A percentile compares a stretch with the other conserved stretches of the same genome.
Evolutionary conservation across 805 yeast genomes (phyloP).

Genomic region (Schizosaccharomyces cryophilus): DNA sequence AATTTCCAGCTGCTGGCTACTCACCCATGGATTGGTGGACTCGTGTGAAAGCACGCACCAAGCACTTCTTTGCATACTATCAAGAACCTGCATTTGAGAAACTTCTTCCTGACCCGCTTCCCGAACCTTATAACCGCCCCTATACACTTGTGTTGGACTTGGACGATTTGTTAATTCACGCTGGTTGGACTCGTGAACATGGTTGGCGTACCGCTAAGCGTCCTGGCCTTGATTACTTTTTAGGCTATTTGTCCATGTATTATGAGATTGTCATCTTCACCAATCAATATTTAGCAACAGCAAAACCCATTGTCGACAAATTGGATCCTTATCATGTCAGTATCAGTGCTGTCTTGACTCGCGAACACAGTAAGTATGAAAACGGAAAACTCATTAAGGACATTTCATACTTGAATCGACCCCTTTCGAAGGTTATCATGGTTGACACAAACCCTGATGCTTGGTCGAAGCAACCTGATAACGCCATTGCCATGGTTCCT

Average conservation of each 20-base stretch:
- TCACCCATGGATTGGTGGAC: conserved; percentile 37
- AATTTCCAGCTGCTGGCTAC: conserved; percentile 39
- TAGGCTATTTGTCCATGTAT: conserved; percentile 82
- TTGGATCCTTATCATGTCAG: conserved; percentile 84
- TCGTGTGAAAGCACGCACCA: conserved; percentile 46
- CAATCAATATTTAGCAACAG: conserved; percentile 60
- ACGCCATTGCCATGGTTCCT: conserved; percentile 59
- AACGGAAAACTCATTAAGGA: conserved; percentile 83
- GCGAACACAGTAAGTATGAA: conserved; percentile 74
- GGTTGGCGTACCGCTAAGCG: conserved; percentile 99
- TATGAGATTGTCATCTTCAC: conserved; percentile 86
- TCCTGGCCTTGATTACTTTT: conserved; percentile 91
- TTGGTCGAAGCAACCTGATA: conserved; percentile 69
- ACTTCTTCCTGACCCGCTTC: conserved; percentile 79
- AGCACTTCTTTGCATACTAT: conserved; percentile 56
- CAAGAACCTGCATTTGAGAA: conserved; percentile 86
- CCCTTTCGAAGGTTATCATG: conserved; percentile 51
- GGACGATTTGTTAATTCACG: conserved; percentile 75
- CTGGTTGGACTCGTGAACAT: conserved; percentile 70
- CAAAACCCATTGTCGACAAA: conserved; percentile 63
- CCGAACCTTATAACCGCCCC: conserved; percentile 78
- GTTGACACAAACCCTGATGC: conserved; percentile 56
- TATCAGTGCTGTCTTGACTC: conserved; percentile 61
- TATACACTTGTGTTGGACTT: conserved; percentile 67
- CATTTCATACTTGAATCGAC: conserved; percentile 73